Percentiles rank a stretch among this genome's conserved stretches.
Evolutionary conservation across 345 rosid genomes (phyloP).

Genomic region (Mallotus nudiflorus): DNA sequence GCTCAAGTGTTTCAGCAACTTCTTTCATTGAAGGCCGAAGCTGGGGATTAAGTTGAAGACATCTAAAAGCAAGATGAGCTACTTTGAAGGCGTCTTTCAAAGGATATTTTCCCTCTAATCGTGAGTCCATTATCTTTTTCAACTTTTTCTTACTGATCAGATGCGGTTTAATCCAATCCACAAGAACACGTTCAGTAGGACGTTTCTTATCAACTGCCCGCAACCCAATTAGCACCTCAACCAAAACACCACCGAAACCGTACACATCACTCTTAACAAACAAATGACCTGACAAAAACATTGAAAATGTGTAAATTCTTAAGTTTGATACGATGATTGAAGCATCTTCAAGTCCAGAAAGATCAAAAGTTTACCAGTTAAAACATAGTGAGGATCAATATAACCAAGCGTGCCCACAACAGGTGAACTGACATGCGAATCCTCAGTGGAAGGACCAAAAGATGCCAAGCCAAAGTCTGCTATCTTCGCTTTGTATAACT

Average conservation of each 20-base stretch:
- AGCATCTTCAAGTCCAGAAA: no score
- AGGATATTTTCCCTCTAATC: conserved; percentile 11
- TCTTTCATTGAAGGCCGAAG: conserved; percentile 21
- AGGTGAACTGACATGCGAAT: background rate
- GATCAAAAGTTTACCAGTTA: background rate
- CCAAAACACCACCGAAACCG: conserved; percentile 18
- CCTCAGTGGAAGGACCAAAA: background rate
- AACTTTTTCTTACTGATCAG: background rate
- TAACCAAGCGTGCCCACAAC: conserved; percentile 3
- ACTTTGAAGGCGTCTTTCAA: background rate
- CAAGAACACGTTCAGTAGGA: background rate
- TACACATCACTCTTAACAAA: conserved; percentile 21
- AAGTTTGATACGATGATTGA: no score
- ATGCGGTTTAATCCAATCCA: background rate
- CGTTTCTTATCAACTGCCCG: conserved; percentile 3
- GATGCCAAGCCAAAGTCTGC: background rate
- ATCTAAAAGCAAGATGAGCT: conserved; percentile 11
- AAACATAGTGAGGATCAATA: background rate
- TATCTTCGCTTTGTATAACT: background rate
- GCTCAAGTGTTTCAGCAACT: conserved; percentile 10
- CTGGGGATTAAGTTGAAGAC: background rate
- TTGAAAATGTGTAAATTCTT: no score
- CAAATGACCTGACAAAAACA: conserved; percentile 15
- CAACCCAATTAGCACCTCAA: conserved; percentile 21
- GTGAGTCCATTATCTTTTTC: conserved; percentile 9